Base-by-base conservation (phyloP, 768 basidiomycete species). In the Lactarius indigo region DNA sequence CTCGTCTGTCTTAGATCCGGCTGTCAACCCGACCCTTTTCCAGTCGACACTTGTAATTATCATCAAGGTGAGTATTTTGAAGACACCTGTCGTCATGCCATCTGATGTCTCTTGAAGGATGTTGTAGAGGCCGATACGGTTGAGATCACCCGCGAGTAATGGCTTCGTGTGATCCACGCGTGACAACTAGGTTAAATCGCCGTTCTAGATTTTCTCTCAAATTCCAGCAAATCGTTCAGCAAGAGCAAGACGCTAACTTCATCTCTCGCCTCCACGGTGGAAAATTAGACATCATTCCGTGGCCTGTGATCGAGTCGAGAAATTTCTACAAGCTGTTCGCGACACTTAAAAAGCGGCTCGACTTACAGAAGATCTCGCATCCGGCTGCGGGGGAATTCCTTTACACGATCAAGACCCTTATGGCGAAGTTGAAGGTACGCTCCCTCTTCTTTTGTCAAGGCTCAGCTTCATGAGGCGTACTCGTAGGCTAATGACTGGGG, bases 251-350 rank as follows among this genome's bases (percentile, higher is more conserved):
- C 47, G 75, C 82, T 0, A 88, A 88, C 66, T 88, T 88, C 72
- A 86, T 88, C 62, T 82, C 85, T n/a, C 81, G 79, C 1, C 78
- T 88, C 6, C 87, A 88, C 65, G 78, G 79, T 0, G 85, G 86
- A 0, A 78, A 79, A 59, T 71, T 87, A 12, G 78, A 78, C 52
- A 87, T 88, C 13, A 79, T 87, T 12, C 87, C 87, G 3, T 88
- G 87, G 87, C 86, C 85, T 0, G 84, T 88, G 56, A 87, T 88
- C 50, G 84, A 85, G 69, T 86, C 86, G 0, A 79, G 74, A 39
- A 80, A 85, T 31, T 88, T 88, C 71, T 88, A 88, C 66, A 77
- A 73, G 7, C 69, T 85, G 30, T 87, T 88, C 60, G 76, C 77
- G 0, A 73, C 75, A 0, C 68, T 88, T 26, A 85, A 83, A 68